Evolutionary conservation across 2,329 filamentous ascomycete genomes (phyloP), one percentile per base, ranked within the genome.

Genomic region (Trematosphaeria pertusa): DNA sequence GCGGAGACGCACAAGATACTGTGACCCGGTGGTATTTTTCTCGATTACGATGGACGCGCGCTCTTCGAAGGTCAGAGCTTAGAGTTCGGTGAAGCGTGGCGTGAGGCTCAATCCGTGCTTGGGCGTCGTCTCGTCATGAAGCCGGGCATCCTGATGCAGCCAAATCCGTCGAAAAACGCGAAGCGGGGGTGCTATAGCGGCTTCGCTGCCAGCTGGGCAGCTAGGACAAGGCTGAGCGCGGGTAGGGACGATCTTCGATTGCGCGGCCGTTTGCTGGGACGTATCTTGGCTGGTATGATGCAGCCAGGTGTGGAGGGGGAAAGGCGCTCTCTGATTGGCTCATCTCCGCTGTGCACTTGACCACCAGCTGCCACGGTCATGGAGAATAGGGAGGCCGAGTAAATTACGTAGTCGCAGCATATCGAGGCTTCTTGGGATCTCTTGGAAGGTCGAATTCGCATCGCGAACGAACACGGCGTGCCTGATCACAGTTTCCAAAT

Each of bases 41-140:
- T n/a, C n/a, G n/a, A n/a, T n/a, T n/a, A n/a, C n/a, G n/a, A n/a
- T n/a, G n/a, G n/a, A n/a, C n/a, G n/a, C n/a, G n/a, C n/a, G n/a
- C n/a, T n/a, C n/a, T n/a, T n/a, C n/a, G n/a, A n/a, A n/a, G n/a
- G n/a, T n/a, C n/a, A n/a, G n/a, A n/a, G n/a, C n/a, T n/a, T n/a
- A n/a, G n/a, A n/a, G n/a, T n/a, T n/a, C n/a, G n/a, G n/a, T n/a
- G n/a, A n/a, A n/a, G n/a, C 21, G 37, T 35, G 32, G 30, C 20
- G 44, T 37, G n/a, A 37, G 37, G 44, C 24, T 41, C 17, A 33
- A 26, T 37, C n/a, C 28, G 11, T 9, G 17, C 33, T 38, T 43
- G 33, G 24, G 24, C 37, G 18, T 34, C 14, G 14, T 11, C 14
- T 28, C 12, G 24, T 12, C 24, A 33, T 21, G 22, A 37, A 12